Evolutionary conservation across 2,329 filamentous ascomycete species (phyloP).

Genomic region (Aureobasidium sp.): DNA sequence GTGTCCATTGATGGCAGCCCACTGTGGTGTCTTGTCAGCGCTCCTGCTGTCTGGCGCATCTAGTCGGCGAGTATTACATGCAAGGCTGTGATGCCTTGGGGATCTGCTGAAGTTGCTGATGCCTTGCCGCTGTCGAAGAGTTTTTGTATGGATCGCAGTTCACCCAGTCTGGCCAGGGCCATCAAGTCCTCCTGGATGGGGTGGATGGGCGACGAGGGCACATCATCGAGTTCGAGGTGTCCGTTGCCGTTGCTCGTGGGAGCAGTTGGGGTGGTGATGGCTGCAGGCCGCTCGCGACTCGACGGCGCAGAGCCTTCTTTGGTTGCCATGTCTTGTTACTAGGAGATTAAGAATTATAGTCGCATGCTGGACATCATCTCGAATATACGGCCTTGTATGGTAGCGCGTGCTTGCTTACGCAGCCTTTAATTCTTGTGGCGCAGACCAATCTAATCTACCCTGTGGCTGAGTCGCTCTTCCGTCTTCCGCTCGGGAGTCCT

Average conservation of each 20-base stretch:
- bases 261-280: neutral
- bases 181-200: slow-evolving; percentile 75
- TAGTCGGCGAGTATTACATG: slow-evolving; percentile 52
- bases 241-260: neutral
- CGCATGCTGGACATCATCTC: neutral
- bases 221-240: slow-evolving; percentile 24
- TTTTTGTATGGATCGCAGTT: slow-evolving; percentile 78
- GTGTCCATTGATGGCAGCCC: slow-evolving; percentile 98
- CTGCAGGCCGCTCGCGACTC: neutral
- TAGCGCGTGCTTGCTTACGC: slow-evolving; percentile 6
- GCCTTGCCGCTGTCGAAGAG: slow-evolving; percentile 76
- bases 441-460: neutral
- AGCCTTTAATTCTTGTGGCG: slow-evolving; percentile 4
- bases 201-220: slow-evolving; percentile 29
- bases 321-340: neutral
- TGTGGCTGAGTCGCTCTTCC: neutral
- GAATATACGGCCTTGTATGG: neutral
- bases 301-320: slow-evolving; percentile 1
- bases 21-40: slow-evolving; percentile 46
- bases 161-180: slow-evolving; percentile 84
- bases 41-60: neutral
- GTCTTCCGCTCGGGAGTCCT: neutral
- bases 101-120: slow-evolving; percentile 75
- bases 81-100: slow-evolving; percentile 88
- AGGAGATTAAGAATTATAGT: neutral